Base-by-base conservation (phyloP, 1,284 basidiomycete species). In the Coriolopsis trogii region DNA sequence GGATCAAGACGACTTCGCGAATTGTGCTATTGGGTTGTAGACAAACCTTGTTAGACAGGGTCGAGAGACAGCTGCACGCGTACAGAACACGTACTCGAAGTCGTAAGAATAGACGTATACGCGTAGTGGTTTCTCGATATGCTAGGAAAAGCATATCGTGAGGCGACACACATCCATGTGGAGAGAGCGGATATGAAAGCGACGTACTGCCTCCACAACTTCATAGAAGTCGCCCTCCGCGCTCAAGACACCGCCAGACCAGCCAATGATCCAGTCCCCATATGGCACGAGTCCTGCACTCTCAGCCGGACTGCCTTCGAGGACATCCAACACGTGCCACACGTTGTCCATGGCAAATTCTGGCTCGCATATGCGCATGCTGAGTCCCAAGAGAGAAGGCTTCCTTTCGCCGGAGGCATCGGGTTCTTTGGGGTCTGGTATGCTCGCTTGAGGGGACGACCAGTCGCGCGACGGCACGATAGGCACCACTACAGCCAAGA, bases 201-300 rank as follows among this genome's bases (percentile, higher is more conserved):
- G 41, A 72, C 87, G 60, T 68, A 93, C 92, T 34, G 88, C 84
- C 75, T 98, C 97, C 25, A 99, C 93, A 3, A 99, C 77, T 58
- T 97, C 93, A 70, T 98, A 98, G 65, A 99, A 98, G 67, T 98
- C 95, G 56, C 89, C 89, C 71, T 99, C 96, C n/a, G 91, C 86
- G 57, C 87, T 82, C 41, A 98, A 73, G 1, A 93, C 89, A 5
- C 96, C 96, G 12, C 95, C 95, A 10, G 94, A 93, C 91, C 95
- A 99, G 25, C 96, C 95, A 63, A 89, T 82, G 52, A 95, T 87
- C 79, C 89, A 95, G 72, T 95, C 91, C 5, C 92, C 92, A 67
- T 87, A 93, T 3, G 91, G 91, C 15, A 94, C 91, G 2, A 94
- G 76, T 2, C 91, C 91, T 31, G 87, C 86, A 60, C 84, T 89